These are phyloP conservation scores for Danielia reshetovae DNA, from an alignment of 805 yeast species.

Conservation along the genomic window DNA sequence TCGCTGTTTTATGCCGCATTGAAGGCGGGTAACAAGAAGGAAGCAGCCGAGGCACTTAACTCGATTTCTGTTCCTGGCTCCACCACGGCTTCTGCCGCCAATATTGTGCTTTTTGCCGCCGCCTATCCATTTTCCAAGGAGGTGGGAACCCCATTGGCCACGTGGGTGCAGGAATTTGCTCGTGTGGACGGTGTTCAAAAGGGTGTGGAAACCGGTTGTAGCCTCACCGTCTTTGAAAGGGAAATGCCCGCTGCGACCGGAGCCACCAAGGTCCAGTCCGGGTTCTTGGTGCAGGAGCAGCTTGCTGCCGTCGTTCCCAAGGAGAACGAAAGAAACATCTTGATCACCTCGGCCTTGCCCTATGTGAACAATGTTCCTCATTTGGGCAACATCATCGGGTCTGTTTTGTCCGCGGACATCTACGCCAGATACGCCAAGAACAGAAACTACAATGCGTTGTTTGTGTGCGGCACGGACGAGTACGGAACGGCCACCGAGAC, in stretches of 20 bases:
- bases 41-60: slow-evolving; percentile 10
- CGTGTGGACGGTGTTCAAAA: slow-evolving; percentile 35
- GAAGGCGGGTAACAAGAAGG: slow-evolving; percentile 30
- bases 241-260: slow-evolving; percentile 40
- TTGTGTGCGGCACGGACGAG: slow-evolving; percentile 96
- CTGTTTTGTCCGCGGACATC: slow-evolving; percentile 91
- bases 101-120: slow-evolving; percentile 57
- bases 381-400: slow-evolving; percentile 94
- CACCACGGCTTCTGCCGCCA: slow-evolving; percentile 42
- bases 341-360: slow-evolving; percentile 95
- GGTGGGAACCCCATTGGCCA: slow-evolving; percentile 8
- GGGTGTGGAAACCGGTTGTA: slow-evolving; percentile 45
- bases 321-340: slow-evolving; percentile 68
- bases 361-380: slow-evolving; percentile 98
- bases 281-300: slow-evolving; percentile 29
- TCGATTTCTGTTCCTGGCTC: slow-evolving; percentile 12
- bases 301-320: slow-evolving; percentile 50
- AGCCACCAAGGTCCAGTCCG: slow-evolving; percentile 26
- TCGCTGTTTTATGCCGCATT: slow-evolving; percentile 38
- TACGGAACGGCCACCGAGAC: slow-evolving; percentile 99
- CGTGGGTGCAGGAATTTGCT: slow-evolving; percentile 44
- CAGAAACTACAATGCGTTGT: slow-evolving; percentile 83
- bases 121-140: slow-evolving; percentile 41
- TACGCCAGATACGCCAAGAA: slow-evolving; percentile 86
- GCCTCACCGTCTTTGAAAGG: slow-evolving; percentile 43